Evolutionary conservation across 495 filamentous ascomycete genomes (phyloP), one percentile per base, ranked within the genome.

Genomic region (Penicillium taxi): DNA sequence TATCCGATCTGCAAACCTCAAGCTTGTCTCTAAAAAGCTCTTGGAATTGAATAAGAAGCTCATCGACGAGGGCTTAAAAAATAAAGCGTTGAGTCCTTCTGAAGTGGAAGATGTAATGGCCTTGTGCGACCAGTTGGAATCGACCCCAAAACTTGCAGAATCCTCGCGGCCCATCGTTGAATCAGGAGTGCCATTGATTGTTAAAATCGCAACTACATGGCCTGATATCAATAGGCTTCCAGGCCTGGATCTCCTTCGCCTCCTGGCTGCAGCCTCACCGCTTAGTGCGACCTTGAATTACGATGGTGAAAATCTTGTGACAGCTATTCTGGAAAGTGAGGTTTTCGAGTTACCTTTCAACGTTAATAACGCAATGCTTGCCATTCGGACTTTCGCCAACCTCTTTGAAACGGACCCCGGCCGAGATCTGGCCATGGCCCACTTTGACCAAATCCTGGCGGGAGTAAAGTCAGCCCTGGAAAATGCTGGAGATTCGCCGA

Each of bases 281-380:
- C 58, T 62, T 18, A 64, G 69, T n/a, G 79, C 84, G 6, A 66
- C 72, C 5, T 72, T 73, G 39, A 67, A 67, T 22, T 80, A 66
- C 31, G 58, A 80, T 8, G 58, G 81, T 6, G 68, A 82, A 14
- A 59, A 69, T 30, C 48, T 72, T 6, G 47, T 75, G 11, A 47
- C 59, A 5, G 54, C 58, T 0, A 54, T 80, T 22, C 53, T 65
- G 15, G 41, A 47, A 1, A 70, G 72, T 32, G 74, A 70, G 2
- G 59, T 81, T 13, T 82, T 89, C 37, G 66, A 74, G 16, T 50
- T 61, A 6, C 66, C 65, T 7, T 58, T 73, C 6, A 63, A 67
- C 9, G 64, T 75, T 9, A 95, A 96, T 54, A 84, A 84, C 50
- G 74, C 80, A 20, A 94, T 96, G 84, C 78, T 96, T 59, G 74